Percentiles rank a stretch among this genome's conserved stretches.
Conservation (phyloP, 192 early-diverging fungal genomes). For the Coemansia sp. region DNA sequence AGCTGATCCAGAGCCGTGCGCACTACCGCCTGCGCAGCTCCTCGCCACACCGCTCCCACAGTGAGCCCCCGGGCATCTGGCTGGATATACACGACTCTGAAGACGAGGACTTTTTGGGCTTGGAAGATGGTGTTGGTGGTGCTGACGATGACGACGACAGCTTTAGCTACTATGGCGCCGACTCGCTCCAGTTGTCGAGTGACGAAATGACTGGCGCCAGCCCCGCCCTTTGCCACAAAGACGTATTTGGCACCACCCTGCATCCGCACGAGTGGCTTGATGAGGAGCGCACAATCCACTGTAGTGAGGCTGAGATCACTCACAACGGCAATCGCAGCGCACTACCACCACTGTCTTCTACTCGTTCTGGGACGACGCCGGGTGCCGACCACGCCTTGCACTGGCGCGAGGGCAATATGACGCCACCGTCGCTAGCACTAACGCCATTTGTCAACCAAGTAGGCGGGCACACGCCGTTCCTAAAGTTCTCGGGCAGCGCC, state of each 20-base stretch:
- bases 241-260: constrained; percentile 10
- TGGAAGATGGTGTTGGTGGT: constrained; percentile 9
- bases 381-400: not conserved
- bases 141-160: constrained; percentile 13
- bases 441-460: constrained; percentile 86
- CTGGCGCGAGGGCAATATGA: constrained; percentile 32
- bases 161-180: constrained; percentile 22
- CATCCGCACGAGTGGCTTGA: constrained; percentile 13
- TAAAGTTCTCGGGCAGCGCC: constrained; percentile 95
- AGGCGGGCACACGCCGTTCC: constrained; percentile 95
- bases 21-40: constrained; percentile 38
- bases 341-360: not conserved
- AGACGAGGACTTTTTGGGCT: constrained; percentile 10
- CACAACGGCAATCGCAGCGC: not conserved
- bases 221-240: not conserved
- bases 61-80: constrained; percentile 55
- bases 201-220: constrained; percentile 14
- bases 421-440: constrained; percentile 67
- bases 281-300: not conserved
- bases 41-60: constrained; percentile 37
- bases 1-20: constrained; percentile 35
- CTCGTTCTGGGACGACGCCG: not conserved
- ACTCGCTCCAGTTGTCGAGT: constrained; percentile 10
- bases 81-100: constrained; percentile 45
- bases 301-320: constrained; percentile 6